These are phyloP conservation scores for Colletotrichum falcatum DNA, from an alignment of 2,329 filamentous ascomycete genomes.

Conservation along the genomic window DNA sequence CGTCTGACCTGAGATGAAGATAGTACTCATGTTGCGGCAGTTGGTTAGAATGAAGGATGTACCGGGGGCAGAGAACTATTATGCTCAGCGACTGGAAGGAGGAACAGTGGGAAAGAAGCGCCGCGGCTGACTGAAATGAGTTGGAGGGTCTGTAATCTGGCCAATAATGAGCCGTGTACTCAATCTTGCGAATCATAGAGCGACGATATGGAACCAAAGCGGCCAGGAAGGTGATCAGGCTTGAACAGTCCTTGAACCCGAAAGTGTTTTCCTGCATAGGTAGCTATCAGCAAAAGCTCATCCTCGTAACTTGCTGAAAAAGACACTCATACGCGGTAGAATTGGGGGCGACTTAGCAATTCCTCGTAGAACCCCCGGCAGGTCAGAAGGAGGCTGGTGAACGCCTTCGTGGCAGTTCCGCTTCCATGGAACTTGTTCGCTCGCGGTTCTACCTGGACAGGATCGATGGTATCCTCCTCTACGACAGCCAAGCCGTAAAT, in stretches of 20 bases:
- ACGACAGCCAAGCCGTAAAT: constrained; percentile 16
- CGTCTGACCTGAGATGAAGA: background rate
- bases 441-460: background rate
- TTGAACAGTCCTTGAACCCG: background rate
- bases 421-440: constrained; percentile 21
- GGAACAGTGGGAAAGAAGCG: constrained; percentile 20
- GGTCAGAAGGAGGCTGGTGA: constrained; percentile 12
- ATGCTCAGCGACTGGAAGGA: background rate
- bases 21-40: no score
- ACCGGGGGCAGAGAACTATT: no score
- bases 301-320: background rate
- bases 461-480: constrained; percentile 1
- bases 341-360: background rate
- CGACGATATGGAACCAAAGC: constrained; percentile 21
- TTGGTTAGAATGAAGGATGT: no score
- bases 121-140: background rate
- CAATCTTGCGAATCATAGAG: background rate
- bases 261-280: constrained; percentile 13
- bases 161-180: background rate
- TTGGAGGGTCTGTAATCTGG: background rate
- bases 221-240: constrained; percentile 3
- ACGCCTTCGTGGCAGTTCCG: background rate
- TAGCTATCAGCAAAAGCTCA: background rate
- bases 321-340: constrained; percentile 7
- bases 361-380: constrained; percentile 5